Evolutionary conservation across 2,329 filamentous ascomycete genomes (phyloP), one percentile per base, ranked within the genome.

Genomic region (Aspergillus fischeri): DNA sequence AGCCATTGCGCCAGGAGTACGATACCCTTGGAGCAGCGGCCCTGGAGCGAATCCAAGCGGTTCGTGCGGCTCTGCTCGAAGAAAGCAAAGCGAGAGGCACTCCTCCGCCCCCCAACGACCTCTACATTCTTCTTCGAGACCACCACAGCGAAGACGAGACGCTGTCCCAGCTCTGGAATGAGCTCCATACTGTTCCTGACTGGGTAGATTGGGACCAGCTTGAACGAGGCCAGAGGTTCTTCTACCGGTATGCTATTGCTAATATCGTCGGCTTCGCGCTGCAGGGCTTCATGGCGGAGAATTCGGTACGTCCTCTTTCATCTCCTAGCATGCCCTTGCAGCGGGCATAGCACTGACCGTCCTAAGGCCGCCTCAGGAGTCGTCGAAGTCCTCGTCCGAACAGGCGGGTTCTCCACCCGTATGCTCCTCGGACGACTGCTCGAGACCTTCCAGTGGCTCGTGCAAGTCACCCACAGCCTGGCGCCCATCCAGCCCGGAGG

Each of bases 171-270:
- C 75, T 92, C 21, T 91, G 88, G 89, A 67, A 73, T 1, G 79
- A 90, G 66, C 77, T 87, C 49, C 85, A 84, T 56, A 84, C 80
- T 0, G 74, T 90, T 2, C 89, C 88, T 0, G 77, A 81, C 1
- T 91, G 88, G 87, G 88, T 92, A 8, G 84, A 91, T 68, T 91
- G 88, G 88, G 81, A 81, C 1, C 87, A 91, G 69, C 86, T 92
- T 57, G 78, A 79, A 54, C 81, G 88, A 63, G 89, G 88, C 0
- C 89, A 92, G 69, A 82, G 86, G 63, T 83, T 91, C 1, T 89
- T 91, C 66, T 90, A 90, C 70, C 82, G 88, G 24, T 92, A 91
- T 70, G 86, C 83, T 21, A 85, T 83, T 48, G 57, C 61, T 1
- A 63, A 65, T 38, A 57, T 65, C 9, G 54, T 64, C 2, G 63